phyloP scores from a whole-genome alignment of 2,329 filamentous ascomycete genomes.

The Trichoderma koningiopsis region DNA sequence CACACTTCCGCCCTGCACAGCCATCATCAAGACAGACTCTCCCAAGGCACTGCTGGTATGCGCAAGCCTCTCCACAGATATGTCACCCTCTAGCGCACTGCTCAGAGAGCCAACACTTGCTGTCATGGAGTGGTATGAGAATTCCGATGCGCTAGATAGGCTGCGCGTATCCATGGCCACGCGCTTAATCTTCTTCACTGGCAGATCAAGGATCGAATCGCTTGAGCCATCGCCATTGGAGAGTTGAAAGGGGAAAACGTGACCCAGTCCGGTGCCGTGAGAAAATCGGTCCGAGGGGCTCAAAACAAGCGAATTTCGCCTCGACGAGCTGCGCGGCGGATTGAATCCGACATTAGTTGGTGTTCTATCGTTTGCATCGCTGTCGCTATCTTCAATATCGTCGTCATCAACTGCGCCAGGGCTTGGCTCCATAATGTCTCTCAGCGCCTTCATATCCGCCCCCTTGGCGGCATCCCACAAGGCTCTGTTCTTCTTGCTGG shows the following conservation, averaged over 20 bases:
- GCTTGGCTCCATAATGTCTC: constrained; percentile 76
- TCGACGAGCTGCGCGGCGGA: constrained; percentile 49
- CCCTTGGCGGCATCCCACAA: constrained; percentile 83
- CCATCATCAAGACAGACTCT: constrained; percentile 88
- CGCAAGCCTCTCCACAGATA: constrained; percentile 75
- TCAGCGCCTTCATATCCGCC: constrained; percentile 76
- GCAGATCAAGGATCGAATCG: constrained; percentile 31
- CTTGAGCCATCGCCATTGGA: constrained; percentile 49
- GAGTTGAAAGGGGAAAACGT: constrained; percentile 87
- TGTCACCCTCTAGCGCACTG: constrained; percentile 79
- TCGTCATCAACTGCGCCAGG: constrained; percentile 51
- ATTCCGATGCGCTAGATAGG: constrained; percentile 80
- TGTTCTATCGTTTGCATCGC: constrained; percentile 46
- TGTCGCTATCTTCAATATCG: constrained; percentile 52
- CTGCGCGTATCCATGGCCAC: constrained; percentile 91
- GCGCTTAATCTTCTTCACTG: constrained; percentile 64
- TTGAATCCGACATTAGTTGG: constrained; percentile 48
- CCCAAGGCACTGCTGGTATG: constrained; percentile 71
- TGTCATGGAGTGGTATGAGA: constrained; percentile 79
- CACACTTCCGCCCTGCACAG: constrained; percentile 70
- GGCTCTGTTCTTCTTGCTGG: constrained; percentile 81
- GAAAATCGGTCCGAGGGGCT: constrained; percentile 55
- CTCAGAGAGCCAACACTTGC: constrained; percentile 74
- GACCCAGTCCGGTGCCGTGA: constrained; percentile 64
- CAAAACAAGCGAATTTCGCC: constrained; percentile 46